Conservation (phyloP, 148 eudicot genomes). For the Dysphania ambrosioides region DNA sequence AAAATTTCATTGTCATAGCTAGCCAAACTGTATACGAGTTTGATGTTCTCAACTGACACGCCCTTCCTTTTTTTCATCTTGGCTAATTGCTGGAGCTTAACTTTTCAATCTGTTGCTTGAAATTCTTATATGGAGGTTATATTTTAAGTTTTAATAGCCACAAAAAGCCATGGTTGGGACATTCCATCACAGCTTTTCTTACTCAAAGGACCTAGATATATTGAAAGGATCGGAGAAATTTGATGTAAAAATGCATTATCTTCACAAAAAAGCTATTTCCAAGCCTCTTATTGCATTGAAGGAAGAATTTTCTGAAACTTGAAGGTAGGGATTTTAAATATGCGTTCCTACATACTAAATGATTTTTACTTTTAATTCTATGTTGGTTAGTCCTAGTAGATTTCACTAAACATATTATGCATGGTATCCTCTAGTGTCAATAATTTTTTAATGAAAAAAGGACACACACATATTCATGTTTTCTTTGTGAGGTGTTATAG, state of each 20-base stretch:
- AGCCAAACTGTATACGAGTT: not conserved
- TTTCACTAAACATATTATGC: too few relatives aligned
- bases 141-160: constrained; percentile 44
- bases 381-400: not conserved
- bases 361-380: not conserved
- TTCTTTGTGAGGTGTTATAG: too few relatives aligned
- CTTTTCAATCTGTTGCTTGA: not conserved
- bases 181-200: constrained; percentile 33
- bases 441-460: too few relatives aligned
- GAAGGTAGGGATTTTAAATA: constrained; percentile 33
- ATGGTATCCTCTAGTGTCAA: too few relatives aligned
- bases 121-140: constrained; percentile 12
- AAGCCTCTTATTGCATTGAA: constrained; percentile 36
- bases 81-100: not conserved
- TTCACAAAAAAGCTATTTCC: constrained; percentile 34
- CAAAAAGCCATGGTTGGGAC: constrained; percentile 45
- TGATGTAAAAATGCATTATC: constrained; percentile 32
- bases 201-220: constrained; percentile 32
- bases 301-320: constrained; percentile 26
- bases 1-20: not conserved
- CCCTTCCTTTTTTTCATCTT: not conserved
- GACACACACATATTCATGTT: too few relatives aligned
- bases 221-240: constrained; percentile 35
- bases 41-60: not conserved
- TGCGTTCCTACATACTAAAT: not conserved